Evolutionary conservation across 305 asterid genomes (phyloP).

Genomic region (Galium porrigens): DNA sequence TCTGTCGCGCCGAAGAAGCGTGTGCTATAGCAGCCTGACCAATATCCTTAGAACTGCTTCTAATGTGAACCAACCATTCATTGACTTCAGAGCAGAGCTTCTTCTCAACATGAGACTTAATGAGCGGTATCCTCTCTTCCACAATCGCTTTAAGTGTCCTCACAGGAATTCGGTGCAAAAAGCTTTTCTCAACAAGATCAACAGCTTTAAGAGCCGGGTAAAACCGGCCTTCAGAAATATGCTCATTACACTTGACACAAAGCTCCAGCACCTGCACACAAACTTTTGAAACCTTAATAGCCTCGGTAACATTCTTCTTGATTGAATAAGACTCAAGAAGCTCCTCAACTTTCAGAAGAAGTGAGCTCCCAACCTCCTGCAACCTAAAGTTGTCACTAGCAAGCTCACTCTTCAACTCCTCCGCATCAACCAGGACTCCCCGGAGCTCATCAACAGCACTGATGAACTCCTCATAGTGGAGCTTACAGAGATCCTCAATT

Average conservation of each 20-base stretch:
- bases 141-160: constrained; percentile 42
- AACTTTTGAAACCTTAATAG: constrained; percentile 60
- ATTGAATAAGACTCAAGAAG: constrained; percentile 66
- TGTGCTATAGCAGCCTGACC: constrained; percentile 81
- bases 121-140: constrained; percentile 47
- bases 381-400: constrained; percentile 65
- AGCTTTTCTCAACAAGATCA: constrained; percentile 50
- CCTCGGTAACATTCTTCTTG: constrained; percentile 67
- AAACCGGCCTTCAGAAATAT: constrained; percentile 65
- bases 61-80: constrained; percentile 74
- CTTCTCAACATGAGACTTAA: constrained; percentile 71
- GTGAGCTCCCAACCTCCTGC: constrained; percentile 67
- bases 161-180: constrained; percentile 49
- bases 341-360: constrained; percentile 66
- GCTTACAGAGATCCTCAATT: constrained; percentile 89
- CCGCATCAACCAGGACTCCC: constrained; percentile 89
- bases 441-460: constrained; percentile 89
- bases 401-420: constrained; percentile 74
- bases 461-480: constrained; percentile 81
- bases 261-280: constrained; percentile 68
- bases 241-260: constrained; percentile 66
- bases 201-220: constrained; percentile 73
- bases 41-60: constrained; percentile 66
- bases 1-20: constrained; percentile 75
- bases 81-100: constrained; percentile 65